phyloP scores from a whole-genome alignment of 495 filamentous ascomycete species.

The Xylaria scruposa region DNA sequence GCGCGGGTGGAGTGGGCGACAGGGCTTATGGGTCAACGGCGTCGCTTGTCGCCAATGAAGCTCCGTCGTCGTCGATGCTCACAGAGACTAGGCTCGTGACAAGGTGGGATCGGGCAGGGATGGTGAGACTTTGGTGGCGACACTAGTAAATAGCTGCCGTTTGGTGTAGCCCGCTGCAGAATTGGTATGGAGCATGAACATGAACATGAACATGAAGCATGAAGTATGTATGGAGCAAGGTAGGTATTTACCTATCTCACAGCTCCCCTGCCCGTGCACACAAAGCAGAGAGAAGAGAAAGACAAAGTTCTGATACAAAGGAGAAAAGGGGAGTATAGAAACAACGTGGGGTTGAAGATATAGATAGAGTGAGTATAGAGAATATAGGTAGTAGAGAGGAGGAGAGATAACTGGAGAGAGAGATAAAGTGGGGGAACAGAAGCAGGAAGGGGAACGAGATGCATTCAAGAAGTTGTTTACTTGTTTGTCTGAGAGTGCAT shows the following conservation, averaged over 20 bases:
- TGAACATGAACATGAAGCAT: neutral
- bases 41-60: conserved; percentile 20
- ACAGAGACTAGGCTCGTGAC: conserved; percentile 24
- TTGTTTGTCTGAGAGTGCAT: neutral
- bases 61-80: neutral
- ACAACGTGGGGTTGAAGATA: neutral
- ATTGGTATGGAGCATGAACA: neutral
- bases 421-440: neutral
- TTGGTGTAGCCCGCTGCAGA: neutral
- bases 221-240: neutral
- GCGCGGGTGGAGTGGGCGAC: conserved; percentile 14
- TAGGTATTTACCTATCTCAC: neutral
- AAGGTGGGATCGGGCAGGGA: conserved; percentile 22
- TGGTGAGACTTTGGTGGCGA: conserved; percentile 21
- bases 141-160: conserved; percentile 19
- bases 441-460: neutral
- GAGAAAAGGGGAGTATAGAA: neutral
- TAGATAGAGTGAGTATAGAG: neutral
- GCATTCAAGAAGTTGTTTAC: neutral
- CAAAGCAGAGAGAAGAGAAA: conserved; percentile 4
- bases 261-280: neutral
- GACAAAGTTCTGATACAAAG: neutral
- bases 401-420: neutral
- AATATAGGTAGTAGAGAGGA: no score
- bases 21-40: conserved; percentile 1